phyloP scores from a whole-genome alignment of 371 early-diverging fungal species.

The Capniomyces stellatus region DNA sequence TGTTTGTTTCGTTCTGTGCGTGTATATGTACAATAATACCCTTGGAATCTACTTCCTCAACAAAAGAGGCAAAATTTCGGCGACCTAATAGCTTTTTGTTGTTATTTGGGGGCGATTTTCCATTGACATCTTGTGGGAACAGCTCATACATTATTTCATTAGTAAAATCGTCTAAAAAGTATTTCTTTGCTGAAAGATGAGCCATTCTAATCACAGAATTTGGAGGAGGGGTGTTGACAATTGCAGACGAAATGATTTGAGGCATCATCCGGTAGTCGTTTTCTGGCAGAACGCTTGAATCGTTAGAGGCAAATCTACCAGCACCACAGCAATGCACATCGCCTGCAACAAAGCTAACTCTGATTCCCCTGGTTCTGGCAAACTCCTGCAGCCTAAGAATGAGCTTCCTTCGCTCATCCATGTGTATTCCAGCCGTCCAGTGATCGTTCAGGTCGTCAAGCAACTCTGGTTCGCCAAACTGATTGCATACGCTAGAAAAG shows the following conservation, averaged over 20 bases:
- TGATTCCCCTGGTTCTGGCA: constrained; percentile 35
- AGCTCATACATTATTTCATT: constrained; percentile 22
- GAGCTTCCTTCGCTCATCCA: constrained; percentile 45
- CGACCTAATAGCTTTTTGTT: constrained; percentile 21
- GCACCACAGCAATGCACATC: constrained; percentile 74
- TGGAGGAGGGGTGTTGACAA: constrained; percentile 39
- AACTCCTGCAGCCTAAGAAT: constrained; percentile 42
- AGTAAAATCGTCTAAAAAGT: constrained; percentile 15
- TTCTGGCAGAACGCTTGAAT: constrained; percentile 18
- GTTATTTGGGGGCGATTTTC: constrained; percentile 22
- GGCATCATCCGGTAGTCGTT: constrained; percentile 50
- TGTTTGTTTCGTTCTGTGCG: constrained; percentile 18
- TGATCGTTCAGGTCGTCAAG: constrained; percentile 66
- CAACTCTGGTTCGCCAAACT: constrained; percentile 69
- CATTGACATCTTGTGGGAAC: constrained; percentile 23
- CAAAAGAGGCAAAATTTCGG: constrained; percentile 21
- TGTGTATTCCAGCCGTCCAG: constrained; percentile 51
- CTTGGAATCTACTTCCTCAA: constrained; percentile 8
- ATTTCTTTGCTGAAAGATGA: constrained; percentile 19
- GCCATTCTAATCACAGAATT: constrained; percentile 23
- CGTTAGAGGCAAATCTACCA: constrained; percentile 34
- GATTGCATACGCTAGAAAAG: constrained; percentile 33
- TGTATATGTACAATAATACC: constrained; percentile 22
- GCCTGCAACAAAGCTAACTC: constrained; percentile 69
- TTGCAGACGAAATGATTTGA: constrained; percentile 58